Evolutionary conservation across 2,329 filamentous ascomycete genomes (phyloP).

Genomic region (Penicillium sp.): DNA sequence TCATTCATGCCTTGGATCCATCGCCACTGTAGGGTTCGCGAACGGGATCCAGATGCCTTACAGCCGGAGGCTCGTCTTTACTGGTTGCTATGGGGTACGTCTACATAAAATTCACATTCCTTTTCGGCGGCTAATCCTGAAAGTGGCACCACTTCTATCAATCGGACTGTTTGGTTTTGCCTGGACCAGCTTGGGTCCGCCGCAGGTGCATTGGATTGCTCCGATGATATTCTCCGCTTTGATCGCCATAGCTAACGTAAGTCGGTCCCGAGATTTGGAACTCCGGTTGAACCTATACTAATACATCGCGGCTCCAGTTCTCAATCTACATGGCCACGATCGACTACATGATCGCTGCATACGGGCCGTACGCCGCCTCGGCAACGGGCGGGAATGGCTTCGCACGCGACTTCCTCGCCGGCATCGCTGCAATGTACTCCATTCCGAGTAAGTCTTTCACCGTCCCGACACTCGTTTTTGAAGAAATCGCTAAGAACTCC

Average conservation of each 20-base stretch:
- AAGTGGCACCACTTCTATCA: conserved; percentile 56
- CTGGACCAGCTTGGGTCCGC: conserved; percentile 57
- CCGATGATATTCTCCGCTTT: conserved; percentile 59
- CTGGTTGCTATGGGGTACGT: conserved; percentile 55
- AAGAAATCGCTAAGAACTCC: background rate
- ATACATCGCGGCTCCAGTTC: conserved; percentile 22
- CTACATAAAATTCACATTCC: background rate
- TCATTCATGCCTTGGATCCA: conserved; percentile 56
- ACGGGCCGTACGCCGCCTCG: conserved; percentile 62
- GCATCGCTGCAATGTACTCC: conserved; percentile 59
- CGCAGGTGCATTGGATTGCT: conserved; percentile 57
- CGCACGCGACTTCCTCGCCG: conserved; percentile 62
- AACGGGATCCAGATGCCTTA: conserved; percentile 45
- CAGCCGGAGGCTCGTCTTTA: conserved; percentile 63
- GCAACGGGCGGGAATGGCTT: conserved; percentile 66
- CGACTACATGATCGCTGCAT: conserved; percentile 67
- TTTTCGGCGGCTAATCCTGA: background rate
- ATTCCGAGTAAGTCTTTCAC: conserved; percentile 44
- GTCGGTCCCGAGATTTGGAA: conserved; percentile 10
- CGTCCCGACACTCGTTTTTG: background rate
- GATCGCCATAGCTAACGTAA: conserved; percentile 61
- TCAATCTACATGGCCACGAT: conserved; percentile 63
- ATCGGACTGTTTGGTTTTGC: conserved; percentile 62
- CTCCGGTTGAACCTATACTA: background rate
- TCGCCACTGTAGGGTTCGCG: conserved; percentile 42